Percentiles rank a stretch among this genome's conserved stretches.
phyloP scores from a whole-genome alignment of 108 stramenopile genomes.

The Skeletonema marinoi region DNA sequence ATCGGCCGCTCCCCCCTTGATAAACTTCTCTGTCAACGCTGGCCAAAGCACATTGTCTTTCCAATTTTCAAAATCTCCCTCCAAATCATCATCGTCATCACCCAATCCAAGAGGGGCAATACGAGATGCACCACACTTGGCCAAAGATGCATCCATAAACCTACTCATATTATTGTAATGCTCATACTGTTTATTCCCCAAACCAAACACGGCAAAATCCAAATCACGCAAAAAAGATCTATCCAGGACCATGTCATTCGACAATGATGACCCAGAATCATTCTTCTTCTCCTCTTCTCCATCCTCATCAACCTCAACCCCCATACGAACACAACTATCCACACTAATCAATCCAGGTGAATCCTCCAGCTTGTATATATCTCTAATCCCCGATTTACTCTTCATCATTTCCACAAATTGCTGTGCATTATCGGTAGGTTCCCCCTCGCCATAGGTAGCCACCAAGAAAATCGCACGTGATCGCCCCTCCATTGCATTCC shows the following conservation, averaged over 20 bases:
- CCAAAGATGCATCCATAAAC: slow-evolving; percentile 75
- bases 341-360: not conserved
- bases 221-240: slow-evolving; percentile 41
- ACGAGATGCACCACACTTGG: slow-evolving; percentile 70
- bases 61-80: slow-evolving; percentile 98
- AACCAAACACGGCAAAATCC: slow-evolving; percentile 94
- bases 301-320: slow-evolving; percentile 7
- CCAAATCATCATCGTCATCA: slow-evolving; percentile 95
- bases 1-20: slow-evolving; percentile 23
- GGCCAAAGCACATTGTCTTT: slow-evolving; percentile 85
- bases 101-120: slow-evolving; percentile 84
- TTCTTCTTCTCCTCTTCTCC: slow-evolving; percentile 13
- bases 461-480: slow-evolving; percentile 84
- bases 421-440: slow-evolving; percentile 97
- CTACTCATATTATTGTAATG: slow-evolving; percentile 97
- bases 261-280: not conserved
- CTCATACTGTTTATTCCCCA: slow-evolving; percentile 98
- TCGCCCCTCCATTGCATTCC: slow-evolving; percentile 41
- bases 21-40: slow-evolving; percentile 55
- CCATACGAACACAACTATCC: not conserved
- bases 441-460: slow-evolving; percentile 99
- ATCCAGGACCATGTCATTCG: not conserved
- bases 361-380: slow-evolving; percentile 23
- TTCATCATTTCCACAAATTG: slow-evolving; percentile 79
- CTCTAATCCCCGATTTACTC: slow-evolving; percentile 37